Evolutionary conservation across 179 eudicot species (phyloP).

Genomic region (Gypsophila paniculata): DNA sequence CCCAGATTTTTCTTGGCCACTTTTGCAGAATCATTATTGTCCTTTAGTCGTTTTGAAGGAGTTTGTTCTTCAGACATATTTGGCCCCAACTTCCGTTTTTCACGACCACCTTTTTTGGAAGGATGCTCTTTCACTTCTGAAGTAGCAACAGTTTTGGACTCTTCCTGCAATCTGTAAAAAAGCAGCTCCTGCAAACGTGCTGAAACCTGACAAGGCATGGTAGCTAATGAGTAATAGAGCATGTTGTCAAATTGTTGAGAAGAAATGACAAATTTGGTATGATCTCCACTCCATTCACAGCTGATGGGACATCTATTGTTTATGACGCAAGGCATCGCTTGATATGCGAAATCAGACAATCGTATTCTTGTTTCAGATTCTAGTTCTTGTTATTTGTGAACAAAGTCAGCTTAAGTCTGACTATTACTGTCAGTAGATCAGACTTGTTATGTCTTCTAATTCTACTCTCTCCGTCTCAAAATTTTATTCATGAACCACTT

Average conservation of each 20-base stretch:
- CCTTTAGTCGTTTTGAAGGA: slow-evolving; percentile 65
- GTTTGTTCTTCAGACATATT: slow-evolving; percentile 51
- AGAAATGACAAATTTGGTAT: no score
- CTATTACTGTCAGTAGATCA: no score
- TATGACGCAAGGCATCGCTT: no score
- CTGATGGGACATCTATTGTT: no score
- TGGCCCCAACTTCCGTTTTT: slow-evolving; percentile 63
- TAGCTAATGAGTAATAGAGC: not conserved
- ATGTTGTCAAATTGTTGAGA: not conserved
- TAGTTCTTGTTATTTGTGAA: no score
- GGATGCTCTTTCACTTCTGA: slow-evolving; percentile 46
- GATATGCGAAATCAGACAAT: no score
- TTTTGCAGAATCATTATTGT: slow-evolving; percentile 25
- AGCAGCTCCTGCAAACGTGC: slow-evolving; percentile 86
- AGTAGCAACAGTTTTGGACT: slow-evolving; percentile 45
- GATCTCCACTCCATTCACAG: no score
- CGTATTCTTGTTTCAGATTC: no score
- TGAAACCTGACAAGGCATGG: slow-evolving; percentile 48
- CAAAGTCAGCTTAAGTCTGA: no score
- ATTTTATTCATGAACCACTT: no score
- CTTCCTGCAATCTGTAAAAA: slow-evolving; percentile 70
- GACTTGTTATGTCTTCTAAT: no score
- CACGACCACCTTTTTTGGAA: slow-evolving; percentile 45
- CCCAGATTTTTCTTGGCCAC: slow-evolving; percentile 26
- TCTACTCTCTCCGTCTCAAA: no score